Evolutionary conservation across 768 basidiomycete species (phyloP), one percentile per base, ranked within the genome.

Genomic region (Kwoniella sp.): DNA sequence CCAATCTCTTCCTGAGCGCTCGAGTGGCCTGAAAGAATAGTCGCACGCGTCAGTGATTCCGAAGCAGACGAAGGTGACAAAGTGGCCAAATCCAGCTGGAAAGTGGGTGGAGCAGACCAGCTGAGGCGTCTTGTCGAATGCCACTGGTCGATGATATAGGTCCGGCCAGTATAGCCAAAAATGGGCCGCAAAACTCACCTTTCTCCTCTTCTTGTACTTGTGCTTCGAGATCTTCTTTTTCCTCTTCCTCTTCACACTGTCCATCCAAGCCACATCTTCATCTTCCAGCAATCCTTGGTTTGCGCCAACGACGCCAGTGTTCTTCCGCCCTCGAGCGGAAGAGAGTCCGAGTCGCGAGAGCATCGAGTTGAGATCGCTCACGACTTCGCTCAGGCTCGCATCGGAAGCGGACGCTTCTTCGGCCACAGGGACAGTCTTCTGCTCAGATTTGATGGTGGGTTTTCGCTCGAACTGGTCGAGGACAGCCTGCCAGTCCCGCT

Each of bases 201-300:
- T 90, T 86, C 93, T 85, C 72, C 91, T 87, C 85, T 94, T 94
- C 87, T 88, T 91, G 75, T 91, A 85, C 84, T 94, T 94, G 81
- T 95, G 93, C 83, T 93, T 95, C 86, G 89, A 92, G 88, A 95
- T 95, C 87, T 94, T 95, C 87, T 88, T 85, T 77, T 84, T 81
- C 65, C 60, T 83, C 83, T 50, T 79, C 60, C 78, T 69, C 72
- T 75, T 74, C 45, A 73, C 72, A 56, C 76, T 77, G 53, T 77
- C 76, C 73, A 79, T 62, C 85, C 83, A 61, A 85, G 84, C 48
- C 84, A 83, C n/a, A 85, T 84, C 71, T 81, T 64, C 68, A 11
- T 48, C 48, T 9, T 26, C 29, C n/a, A 51, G 29, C 51, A 62
- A 59, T 26, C 55, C 29, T 28, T 63, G 54, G 12, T 54, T 15